Evolutionary conservation across 2,329 filamentous ascomycete genomes (phyloP).

Genomic region (Penicillium sp.): DNA sequence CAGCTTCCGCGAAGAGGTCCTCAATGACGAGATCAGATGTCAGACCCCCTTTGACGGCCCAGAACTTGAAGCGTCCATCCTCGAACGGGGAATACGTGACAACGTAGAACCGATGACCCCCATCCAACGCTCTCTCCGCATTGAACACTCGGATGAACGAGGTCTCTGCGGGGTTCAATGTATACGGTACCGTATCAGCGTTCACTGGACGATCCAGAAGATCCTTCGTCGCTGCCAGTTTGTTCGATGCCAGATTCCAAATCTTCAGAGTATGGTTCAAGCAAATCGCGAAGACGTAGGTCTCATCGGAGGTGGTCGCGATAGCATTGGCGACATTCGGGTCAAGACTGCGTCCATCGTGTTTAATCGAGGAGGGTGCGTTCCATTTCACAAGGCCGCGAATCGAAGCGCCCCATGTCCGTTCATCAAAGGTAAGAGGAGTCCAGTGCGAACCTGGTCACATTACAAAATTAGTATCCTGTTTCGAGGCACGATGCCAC

Average conservation of each 20-base stretch:
- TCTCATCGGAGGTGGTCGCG: slow-evolving; percentile 43
- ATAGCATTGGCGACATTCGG: slow-evolving; percentile 43
- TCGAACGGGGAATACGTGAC: slow-evolving; percentile 85
- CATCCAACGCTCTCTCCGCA: slow-evolving; percentile 45
- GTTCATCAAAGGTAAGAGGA: slow-evolving; percentile 46
- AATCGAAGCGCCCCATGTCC: slow-evolving; percentile 46
- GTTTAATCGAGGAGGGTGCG: slow-evolving; percentile 40
- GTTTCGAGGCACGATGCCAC: not conserved
- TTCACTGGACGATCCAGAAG: slow-evolving; percentile 63
- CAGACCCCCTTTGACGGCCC: slow-evolving; percentile 64
- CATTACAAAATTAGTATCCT: slow-evolving; percentile 15
- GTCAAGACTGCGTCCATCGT: slow-evolving; percentile 41
- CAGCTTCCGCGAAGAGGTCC: slow-evolving; percentile 62
- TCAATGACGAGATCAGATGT: slow-evolving; percentile 56
- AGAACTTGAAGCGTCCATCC: slow-evolving; percentile 90
- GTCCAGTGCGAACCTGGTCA: slow-evolving; percentile 40
- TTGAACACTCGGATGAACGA: slow-evolving; percentile 71
- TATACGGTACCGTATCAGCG: slow-evolving; percentile 66
- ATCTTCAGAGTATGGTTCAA: slow-evolving; percentile 83
- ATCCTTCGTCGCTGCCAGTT: slow-evolving; percentile 70
- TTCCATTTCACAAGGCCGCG: slow-evolving; percentile 45
- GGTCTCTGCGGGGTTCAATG: slow-evolving; percentile 71
- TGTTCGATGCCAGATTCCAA: slow-evolving; percentile 82
- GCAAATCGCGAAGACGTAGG: slow-evolving; percentile 68
- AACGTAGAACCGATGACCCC: slow-evolving; percentile 54